Percentiles rank a stretch among this genome's conserved stretches.
Evolutionary conservation across 345 rosid species (phyloP).

Genomic region (Gossypium rotundifolium): DNA sequence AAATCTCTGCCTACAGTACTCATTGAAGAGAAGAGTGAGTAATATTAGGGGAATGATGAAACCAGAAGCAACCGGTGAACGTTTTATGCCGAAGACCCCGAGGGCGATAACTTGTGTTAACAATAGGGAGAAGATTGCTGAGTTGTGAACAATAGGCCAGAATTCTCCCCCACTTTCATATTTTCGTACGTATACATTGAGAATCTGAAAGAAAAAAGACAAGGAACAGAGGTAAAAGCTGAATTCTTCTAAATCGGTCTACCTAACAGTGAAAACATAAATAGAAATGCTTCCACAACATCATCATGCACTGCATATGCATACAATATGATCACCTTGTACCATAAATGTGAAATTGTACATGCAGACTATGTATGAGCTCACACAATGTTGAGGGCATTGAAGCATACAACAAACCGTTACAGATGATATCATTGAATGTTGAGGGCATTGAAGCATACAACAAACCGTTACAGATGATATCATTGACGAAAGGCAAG

Average conservation of each 20-base stretch:
- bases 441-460: not conserved
- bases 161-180: constrained; percentile 80
- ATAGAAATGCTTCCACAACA: not conserved
- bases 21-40: constrained; percentile 69
- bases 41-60: constrained; percentile 72
- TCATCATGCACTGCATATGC: not conserved
- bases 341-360: not conserved
- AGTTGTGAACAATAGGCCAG: constrained; percentile 84
- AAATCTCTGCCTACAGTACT: constrained; percentile 79
- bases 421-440: not conserved
- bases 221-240: not conserved
- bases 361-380: not conserved
- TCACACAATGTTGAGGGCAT: not conserved
- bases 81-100: constrained; percentile 77
- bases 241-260: not conserved
- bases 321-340: too few species aligned
- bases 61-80: constrained; percentile 61
- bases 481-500: constrained; percentile 3
- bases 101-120: constrained; percentile 79
- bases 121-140: constrained; percentile 76
- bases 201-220: constrained; percentile 38
- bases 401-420: not conserved
- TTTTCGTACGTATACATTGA: constrained; percentile 61
- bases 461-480: too few species aligned
- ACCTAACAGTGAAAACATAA: not conserved